Evolutionary conservation across 1,284 basidiomycete genomes (phyloP).

Genomic region (Ustilago lituana): DNA sequence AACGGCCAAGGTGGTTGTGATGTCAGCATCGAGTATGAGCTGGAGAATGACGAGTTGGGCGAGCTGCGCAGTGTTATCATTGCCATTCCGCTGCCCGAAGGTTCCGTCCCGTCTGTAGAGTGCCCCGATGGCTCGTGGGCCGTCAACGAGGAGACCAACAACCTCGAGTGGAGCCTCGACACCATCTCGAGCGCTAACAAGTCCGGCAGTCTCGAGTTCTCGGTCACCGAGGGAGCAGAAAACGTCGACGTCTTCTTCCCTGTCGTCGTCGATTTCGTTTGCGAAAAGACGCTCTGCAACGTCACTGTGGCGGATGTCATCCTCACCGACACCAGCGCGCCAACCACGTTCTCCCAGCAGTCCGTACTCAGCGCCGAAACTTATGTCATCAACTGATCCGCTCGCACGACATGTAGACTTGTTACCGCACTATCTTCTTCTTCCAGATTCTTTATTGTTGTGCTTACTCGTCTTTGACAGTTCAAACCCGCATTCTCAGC

Average conservation of each 20-base stretch:
- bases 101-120: constrained; percentile 78
- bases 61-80: constrained; percentile 86
- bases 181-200: constrained; percentile 72
- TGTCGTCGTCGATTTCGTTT: constrained; percentile 82
- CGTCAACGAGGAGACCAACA: constrained; percentile 79
- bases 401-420: background rate
- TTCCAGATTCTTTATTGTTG: background rate
- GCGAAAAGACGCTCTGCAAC: constrained; percentile 75
- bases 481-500: too few species aligned
- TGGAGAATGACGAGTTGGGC: constrained; percentile 74
- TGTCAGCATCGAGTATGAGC: constrained; percentile 95
- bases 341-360: constrained; percentile 80
- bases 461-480: too few species aligned
- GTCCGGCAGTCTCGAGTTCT: constrained; percentile 79
- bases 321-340: constrained; percentile 73
- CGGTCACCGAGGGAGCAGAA: constrained; percentile 76
- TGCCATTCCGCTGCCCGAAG: constrained; percentile 88
- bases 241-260: constrained; percentile 91
- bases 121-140: constrained; percentile 82
- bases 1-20: constrained; percentile 81
- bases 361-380: constrained; percentile 68
- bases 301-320: constrained; percentile 71
- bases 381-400: constrained; percentile 50
- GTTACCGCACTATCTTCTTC: background rate
- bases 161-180: constrained; percentile 84